Base-by-base conservation (phyloP, 169 alveolate genomes). In the Plasmodium blacklocki region DNA sequence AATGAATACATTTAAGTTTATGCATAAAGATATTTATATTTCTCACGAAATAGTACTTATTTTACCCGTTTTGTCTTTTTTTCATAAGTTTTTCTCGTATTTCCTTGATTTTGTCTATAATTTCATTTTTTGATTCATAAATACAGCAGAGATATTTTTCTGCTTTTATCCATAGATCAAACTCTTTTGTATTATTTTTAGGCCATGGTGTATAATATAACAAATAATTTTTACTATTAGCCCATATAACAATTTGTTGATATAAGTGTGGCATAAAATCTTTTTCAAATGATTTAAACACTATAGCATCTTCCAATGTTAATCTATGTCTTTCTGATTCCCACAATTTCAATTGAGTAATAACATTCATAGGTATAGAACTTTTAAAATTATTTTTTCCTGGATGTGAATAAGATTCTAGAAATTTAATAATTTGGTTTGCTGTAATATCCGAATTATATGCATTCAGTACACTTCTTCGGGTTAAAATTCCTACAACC, bases 271-370 rank as follows among this genome's bases (percentile, higher is more conserved):
- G 97, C 62, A 94, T 66, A 64, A 88, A 93, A 18, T 94, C 95
- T n/a, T 68, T 66, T 76, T 95, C 97, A 93, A 96, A 94, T 3
- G 93, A 60, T 71, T 95, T 94, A 63, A 94, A 83, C 49, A 95
- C 86, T 23, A 94, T 94, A 15, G 97, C 89, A 49, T 93, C 94
- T n/a, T 71, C 74, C 14, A 95, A 93, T 26, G 94, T 90, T 47
- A 96, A 83, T 19, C 98, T 89, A 88, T 95, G 93, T 58, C 96
- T 89, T 73, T 96, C 98, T 9, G 95, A 92, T 74, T 96, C 98
- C 98, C 98, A 96, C 93, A 96, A 89, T 39, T 94, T 95, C 15
- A 96, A 86, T 83, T 96, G 98, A 2, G 96, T 94, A 49, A 91
- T 89, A 52, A 96, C 98, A 83, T 95, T 96, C 19, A 94, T 93